Base-by-base conservation (phyloP, 2,329 filamentous ascomycete species). In the Didymella pomorum region DNA sequence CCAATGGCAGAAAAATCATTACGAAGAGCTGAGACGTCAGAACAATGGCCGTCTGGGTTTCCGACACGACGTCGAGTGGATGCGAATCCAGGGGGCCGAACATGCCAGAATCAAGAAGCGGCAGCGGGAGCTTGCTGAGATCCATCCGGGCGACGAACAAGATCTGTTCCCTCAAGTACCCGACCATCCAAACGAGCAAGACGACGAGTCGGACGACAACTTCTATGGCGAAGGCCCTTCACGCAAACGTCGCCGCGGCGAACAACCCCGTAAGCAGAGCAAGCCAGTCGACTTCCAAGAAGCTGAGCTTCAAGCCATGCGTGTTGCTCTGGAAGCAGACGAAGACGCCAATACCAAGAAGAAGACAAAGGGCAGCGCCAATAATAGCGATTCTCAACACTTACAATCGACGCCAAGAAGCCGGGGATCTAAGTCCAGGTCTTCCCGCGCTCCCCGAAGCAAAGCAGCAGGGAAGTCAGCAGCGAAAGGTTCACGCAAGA, bases 251-350 rank as follows among this genome's bases (percentile, higher is more conserved):
- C 52, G 25, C 11, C 54, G 60, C 44, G 56, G 55, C 28, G 52
- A 57, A 0, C 54, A 64, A 33, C 68, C 71, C 2, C 47, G 42
- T 12, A 70, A 68, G 16, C 23, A 53, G 25, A 21, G 35, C 0
- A 63, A 61, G 31, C 26, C 35, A 1, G 16, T 56, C 1, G 64
- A 64, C 5, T 64, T 75, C 26, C 60, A 64, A n/a, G 72, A 71
- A n/a, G 68, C 68, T 4, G 71, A 76, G 46, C 16, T 69, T 0
- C 44, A 59, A 25, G 65, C 66, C 28, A 76, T 77, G 74, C 49
- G n/a, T 6, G 71, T 74, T 10, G 70, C 62, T 7, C 43, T 75
- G 1, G 69, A 76, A 10, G 71, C 68, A 12, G 23, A 48, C 6
- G 46, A 46, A 0, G 73, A 75, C 29, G 16, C 2, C 16, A 3